Base-by-base conservation (phyloP, 1,139 yeast species). In the Candida tropicalis region DNA sequence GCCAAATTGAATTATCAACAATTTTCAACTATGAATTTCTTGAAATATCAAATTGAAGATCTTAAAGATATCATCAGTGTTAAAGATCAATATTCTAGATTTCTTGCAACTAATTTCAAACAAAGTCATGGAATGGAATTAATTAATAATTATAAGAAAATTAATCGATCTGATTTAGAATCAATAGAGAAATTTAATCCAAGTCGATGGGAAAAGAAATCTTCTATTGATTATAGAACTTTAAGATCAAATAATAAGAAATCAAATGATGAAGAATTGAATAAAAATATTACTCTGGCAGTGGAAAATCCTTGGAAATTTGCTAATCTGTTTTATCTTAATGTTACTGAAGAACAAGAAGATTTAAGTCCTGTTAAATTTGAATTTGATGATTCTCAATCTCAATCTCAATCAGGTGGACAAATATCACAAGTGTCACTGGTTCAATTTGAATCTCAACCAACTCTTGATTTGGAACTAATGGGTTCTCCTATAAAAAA, bases 81-180 rank as follows among this genome's bases (percentile, higher is more conserved):
- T 5, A 70, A 70, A 46, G 78, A 73, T 43, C 59, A 60, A 24
- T 73, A 67, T 43, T 61, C 59, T 15, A 53, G 54, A 46, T 70
- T 67, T 40, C 53, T 73, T 31, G 51, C 58, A 22, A 74, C 68
- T 43, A 71, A 71, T 54, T 67, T 69, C 50, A 62, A 59, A 43
- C 63, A 66, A 3, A 56, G 68, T 32, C 69, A 70, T 49, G 75
- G 75, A 3, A 54, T 58, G 17, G 70, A 66, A 41, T 54, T 68
- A 42, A 55, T 71, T 18, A 54, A 55, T 24, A 64, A 63, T 48
- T 70, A 63, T 50, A 43, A 46, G 10, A 54, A 49, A 38, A 61
- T 54, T 39, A 55, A 62, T 37, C 38, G 39, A 24, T 27, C 39
- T 1, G 54, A 54, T 13, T 20, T 43, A 7, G 42, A 43, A 17